These are phyloP conservation scores for Pyrenochaeta sp. DNA, from an alignment of 2,329 filamentous ascomycete species.

Conservation along the genomic window DNA sequence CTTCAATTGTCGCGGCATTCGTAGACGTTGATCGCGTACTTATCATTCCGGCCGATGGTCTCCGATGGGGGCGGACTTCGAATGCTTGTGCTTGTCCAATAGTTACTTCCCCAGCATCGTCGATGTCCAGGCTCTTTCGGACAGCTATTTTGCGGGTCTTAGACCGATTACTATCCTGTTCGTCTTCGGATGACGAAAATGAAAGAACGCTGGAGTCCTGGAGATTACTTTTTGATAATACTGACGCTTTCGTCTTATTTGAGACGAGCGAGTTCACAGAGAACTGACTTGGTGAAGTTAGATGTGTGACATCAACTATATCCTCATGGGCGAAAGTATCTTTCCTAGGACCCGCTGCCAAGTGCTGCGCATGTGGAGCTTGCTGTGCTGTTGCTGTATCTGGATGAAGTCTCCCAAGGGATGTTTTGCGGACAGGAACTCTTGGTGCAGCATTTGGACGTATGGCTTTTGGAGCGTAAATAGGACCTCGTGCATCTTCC, in stretches of 20 bases:
- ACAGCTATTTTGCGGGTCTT: conserved; percentile 25
- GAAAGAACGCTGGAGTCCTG: conserved; percentile 51
- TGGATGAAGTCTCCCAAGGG: conserved; percentile 25
- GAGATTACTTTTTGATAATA: conserved; percentile 43
- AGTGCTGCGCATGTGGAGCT: conserved; percentile 22
- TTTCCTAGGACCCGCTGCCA: conserved; percentile 20
- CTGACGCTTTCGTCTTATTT: conserved; percentile 45
- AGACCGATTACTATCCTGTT: conserved; percentile 32
- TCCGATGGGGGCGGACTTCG: conserved; percentile 39
- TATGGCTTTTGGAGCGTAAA: conserved; percentile 23
- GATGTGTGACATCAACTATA: conserved; percentile 27
- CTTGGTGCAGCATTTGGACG: conserved; percentile 14
- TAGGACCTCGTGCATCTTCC: conserved; percentile 22
- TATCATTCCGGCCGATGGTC: conserved; percentile 40
- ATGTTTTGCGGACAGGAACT: conserved; percentile 28
- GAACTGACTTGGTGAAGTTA: conserved; percentile 42
- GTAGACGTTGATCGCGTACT: conserved; percentile 47
- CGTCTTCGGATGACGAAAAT: conserved; percentile 52
- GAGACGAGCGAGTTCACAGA: conserved; percentile 38
- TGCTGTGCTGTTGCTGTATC: conserved; percentile 11
- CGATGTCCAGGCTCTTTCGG: conserved; percentile 47
- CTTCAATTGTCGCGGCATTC: conserved; percentile 49
- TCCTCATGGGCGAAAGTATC: conserved; percentile 34
- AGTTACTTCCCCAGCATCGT: conserved; percentile 45
- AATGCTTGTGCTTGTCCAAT: conserved; percentile 50